Evolutionary conservation across 2,329 filamentous ascomycete species (phyloP), one percentile per base, ranked within the genome.

Genomic region (Neofusicoccum cordaticola): DNA sequence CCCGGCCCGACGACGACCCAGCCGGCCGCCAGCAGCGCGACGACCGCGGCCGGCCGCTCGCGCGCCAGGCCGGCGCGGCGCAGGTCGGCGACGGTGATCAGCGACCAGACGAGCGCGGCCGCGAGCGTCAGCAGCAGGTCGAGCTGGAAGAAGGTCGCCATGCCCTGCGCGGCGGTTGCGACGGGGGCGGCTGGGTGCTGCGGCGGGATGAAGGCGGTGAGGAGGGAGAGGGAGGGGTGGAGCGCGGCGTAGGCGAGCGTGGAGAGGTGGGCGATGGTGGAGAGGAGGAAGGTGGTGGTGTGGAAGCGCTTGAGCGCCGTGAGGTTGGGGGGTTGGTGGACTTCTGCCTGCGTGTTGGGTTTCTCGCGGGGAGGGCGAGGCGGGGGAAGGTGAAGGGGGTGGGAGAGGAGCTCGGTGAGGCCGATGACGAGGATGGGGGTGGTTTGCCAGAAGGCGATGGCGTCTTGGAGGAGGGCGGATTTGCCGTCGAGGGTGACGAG

Each of bases 401-500:
- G 31, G 15, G 31, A 19, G 37, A 57, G 15, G 19, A 34, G 15
- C 37, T 44, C 37, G 37, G 53, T 44, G 19, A 50, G 47, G 19
- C 4, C 3, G 11, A 34, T n/a, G 27, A 50, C 19, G 17, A 27
- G 27, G 15, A 50, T 34, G 12, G 47, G 47, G 27, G 8, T 9
- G 19, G 4, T 15, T 44, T 57, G 71, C 71, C 71, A 73, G 19
- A 71, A 27, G 7, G 67, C 68, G 41, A 73, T 66, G 19, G 69
- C 63, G 1, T 34, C 22, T 47, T 72, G 71, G 6, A 58, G 64
- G 17, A 39, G 67, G 12, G 65, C 56, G 7, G 65, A 22, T 37
- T 66, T 48, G 1, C 50, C 58, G 62, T 67, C 57, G 12, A 69
- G 68, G 27, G 71, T 60, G 51, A 71, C 70, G 45, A 73, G 65